These are phyloP conservation scores for Eruca vesicaria DNA, from an alignment of 441 rosid genomes.

Conservation along the genomic window DNA sequence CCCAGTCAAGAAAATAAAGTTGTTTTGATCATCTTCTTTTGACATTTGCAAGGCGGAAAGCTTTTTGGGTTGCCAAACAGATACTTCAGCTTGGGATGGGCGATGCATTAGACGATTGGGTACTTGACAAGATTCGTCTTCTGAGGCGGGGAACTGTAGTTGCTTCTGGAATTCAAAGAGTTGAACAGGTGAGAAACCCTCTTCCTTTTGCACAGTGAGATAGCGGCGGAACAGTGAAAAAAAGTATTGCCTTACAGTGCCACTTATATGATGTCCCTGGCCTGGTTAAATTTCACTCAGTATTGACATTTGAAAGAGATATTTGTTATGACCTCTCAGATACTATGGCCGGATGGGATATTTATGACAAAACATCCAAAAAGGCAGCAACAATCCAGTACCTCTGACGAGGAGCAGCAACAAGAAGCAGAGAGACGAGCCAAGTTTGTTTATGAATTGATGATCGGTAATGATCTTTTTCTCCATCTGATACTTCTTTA, in stretches of 20 bases:
- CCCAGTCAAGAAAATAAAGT: conserved; percentile 1
- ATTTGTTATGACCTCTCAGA: conserved; percentile 42
- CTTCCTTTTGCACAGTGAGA: not conserved
- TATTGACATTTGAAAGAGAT: conserved; percentile 1
- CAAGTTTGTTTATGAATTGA: conserved; percentile 85
- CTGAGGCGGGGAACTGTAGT: conserved; percentile 80
- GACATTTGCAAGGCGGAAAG: conserved; percentile 69
- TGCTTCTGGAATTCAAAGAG: conserved; percentile 87
- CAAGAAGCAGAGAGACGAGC: conserved; percentile 82
- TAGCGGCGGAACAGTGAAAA: not conserved
- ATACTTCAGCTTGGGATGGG: conserved; percentile 99
- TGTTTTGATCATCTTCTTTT: conserved; percentile 13
- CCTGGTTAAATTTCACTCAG: not conserved
- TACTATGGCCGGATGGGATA: conserved; percentile 99
- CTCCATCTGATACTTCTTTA: not conserved
- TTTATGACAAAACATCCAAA: conserved; percentile 95
- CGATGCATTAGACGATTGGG: conserved; percentile 99
- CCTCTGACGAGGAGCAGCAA: conserved; percentile 61
- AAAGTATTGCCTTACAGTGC: conserved; percentile 4
- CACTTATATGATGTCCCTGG: conserved; percentile 1
- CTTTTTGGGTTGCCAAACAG: conserved; percentile 99
- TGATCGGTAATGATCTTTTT: conserved; percentile 64
- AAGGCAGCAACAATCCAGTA: conserved; percentile 43
- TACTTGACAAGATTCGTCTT: conserved; percentile 89
- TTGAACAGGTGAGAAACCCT: conserved; percentile 74